These are phyloP conservation scores for Corymbia calophylla DNA, from an alignment of 441 rosid genomes.

Conservation along the genomic window DNA sequence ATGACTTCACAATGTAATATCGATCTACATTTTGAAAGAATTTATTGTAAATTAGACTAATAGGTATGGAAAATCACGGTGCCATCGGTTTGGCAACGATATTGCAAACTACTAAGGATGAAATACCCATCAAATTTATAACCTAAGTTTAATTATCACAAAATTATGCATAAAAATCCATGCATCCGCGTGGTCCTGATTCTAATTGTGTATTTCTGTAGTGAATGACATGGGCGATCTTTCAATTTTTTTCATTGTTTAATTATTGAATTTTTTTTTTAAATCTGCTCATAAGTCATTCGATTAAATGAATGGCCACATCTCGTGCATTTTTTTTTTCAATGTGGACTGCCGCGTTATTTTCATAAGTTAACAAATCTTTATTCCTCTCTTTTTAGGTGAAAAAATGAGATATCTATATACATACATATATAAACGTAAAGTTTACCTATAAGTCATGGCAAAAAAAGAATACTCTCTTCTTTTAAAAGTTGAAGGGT, in stretches of 20 bases:
- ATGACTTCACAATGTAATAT: rapidly evolving
- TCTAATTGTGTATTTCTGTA: not conserved
- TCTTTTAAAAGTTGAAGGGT: too few species aligned
- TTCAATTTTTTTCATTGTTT: not conserved
- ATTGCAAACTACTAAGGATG: not conserved
- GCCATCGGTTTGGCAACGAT: not conserved
- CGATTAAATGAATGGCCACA: too few species aligned
- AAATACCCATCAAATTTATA: not conserved
- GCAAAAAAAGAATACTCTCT: too few species aligned
- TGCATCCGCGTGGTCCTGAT: not conserved
- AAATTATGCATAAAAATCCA: not conserved
- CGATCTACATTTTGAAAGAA: not conserved
- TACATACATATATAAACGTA: not conserved
- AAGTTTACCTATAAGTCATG: too few species aligned
- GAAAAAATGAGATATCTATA: not conserved
- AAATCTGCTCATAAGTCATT: too few species aligned
- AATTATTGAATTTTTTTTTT: too few species aligned
- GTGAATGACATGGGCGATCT: not conserved
- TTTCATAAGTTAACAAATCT: too few species aligned
- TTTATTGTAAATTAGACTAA: not conserved
- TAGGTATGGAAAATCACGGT: not conserved
- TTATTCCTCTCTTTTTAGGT: not conserved
- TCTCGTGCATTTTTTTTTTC: too few species aligned
- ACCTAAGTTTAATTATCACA: not conserved
- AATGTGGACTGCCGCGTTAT: too few species aligned